phyloP scores from a whole-genome alignment of 2,329 filamentous ascomycete genomes.

The Aspergillus japonicus region DNA sequence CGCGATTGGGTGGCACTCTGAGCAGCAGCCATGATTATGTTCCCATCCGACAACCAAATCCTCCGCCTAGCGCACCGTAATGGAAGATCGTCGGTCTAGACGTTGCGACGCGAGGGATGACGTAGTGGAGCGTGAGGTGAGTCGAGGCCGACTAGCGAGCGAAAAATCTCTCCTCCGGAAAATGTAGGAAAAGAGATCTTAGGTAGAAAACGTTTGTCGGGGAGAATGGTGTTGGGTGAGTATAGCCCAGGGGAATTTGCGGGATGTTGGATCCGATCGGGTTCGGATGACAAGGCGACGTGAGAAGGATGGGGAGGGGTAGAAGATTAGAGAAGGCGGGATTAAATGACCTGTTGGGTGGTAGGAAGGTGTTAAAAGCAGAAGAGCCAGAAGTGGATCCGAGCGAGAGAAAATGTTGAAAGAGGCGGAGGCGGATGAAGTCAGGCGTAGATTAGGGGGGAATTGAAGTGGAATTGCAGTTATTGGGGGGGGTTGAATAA shows the following conservation, averaged over 20 bases:
- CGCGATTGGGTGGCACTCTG: conserved; percentile 50
- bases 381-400: background rate
- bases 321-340: conserved; percentile 12
- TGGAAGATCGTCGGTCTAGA: conserved; percentile 4
- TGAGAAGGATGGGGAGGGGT: conserved; percentile 9
- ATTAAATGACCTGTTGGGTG: conserved; percentile 2
- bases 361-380: conserved; percentile 9
- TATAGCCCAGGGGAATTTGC: conserved; percentile 40
- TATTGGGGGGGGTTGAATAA: background rate
- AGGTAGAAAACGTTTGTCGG: conserved; percentile 20
- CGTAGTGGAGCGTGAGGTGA: conserved; percentile 5
- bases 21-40: conserved; percentile 43
- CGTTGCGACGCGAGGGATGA: background rate
- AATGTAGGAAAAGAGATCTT: conserved; percentile 13
- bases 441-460: background rate
- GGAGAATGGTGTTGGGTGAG: conserved; percentile 20
- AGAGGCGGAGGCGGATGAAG: background rate
- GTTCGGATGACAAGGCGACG: conserved; percentile 15
- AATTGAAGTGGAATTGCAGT: background rate
- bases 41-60: conserved; percentile 36
- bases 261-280: conserved; percentile 29
- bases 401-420: conserved; percentile 1
- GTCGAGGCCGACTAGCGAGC: conserved; percentile 6
- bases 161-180: conserved; percentile 13
- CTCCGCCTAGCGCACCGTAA: conserved; percentile 15